Evolutionary conservation across 2,329 filamentous ascomycete species (phyloP).

Genomic region (Ciborinia camelliae): DNA sequence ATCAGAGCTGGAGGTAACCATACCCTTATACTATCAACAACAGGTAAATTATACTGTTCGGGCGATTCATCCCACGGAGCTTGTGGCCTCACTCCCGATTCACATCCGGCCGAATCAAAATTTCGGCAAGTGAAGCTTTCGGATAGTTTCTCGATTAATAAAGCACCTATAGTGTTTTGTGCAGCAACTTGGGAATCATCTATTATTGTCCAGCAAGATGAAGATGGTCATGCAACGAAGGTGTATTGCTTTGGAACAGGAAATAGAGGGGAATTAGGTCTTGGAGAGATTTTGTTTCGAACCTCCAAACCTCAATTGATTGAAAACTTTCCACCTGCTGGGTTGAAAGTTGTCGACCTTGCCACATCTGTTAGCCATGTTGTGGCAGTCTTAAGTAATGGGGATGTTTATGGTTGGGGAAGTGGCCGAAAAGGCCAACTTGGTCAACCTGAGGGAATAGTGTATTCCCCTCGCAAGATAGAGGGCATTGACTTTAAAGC

Average conservation of each 20-base stretch:
- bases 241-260: slow-evolving; percentile 66
- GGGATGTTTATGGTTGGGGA: slow-evolving; percentile 84
- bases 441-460: slow-evolving; percentile 53
- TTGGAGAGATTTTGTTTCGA: slow-evolving; percentile 52
- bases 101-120: slow-evolving; percentile 15
- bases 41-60: slow-evolving; percentile 59
- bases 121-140: slow-evolving; percentile 28
- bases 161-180: slow-evolving; percentile 42
- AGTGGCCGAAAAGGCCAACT: slow-evolving; percentile 82
- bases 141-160: slow-evolving; percentile 32
- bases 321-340: slow-evolving; percentile 60
- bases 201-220: slow-evolving; percentile 53
- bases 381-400: slow-evolving; percentile 68
- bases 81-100: slow-evolving; percentile 43
- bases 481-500: slow-evolving; percentile 58
- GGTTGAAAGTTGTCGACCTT: slow-evolving; percentile 58
- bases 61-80: slow-evolving; percentile 58
- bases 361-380: slow-evolving; percentile 76
- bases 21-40: slow-evolving; percentile 67
- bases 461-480: slow-evolving; percentile 61
- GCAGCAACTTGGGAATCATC: slow-evolving; percentile 79
- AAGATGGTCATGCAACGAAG: slow-evolving; percentile 42
- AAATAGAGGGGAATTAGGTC: slow-evolving; percentile 68
- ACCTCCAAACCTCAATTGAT: slow-evolving; percentile 50
- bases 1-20: slow-evolving; percentile 75